Evolutionary conservation across 2,329 filamentous ascomycete species (phyloP), one percentile per base, ranked within the genome.

Genomic region (Thielaviopsis euricoi): DNA sequence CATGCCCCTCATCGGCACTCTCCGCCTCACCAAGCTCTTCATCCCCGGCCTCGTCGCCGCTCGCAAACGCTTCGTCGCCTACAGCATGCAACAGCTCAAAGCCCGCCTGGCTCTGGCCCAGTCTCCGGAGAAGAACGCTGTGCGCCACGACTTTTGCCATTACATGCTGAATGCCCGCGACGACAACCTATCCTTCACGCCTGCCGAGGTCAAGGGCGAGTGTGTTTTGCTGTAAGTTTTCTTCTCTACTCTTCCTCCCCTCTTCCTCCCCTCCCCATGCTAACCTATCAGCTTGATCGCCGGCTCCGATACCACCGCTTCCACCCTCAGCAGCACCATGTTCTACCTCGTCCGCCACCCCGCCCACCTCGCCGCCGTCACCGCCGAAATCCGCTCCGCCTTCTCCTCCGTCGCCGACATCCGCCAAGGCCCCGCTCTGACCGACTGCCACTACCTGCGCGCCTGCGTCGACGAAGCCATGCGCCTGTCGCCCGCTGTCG

Each of bases 121-220:
- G 62, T n/a, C n/a, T n/a, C n/a, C n/a, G n/a, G 80, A 79, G 62
- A 43, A 40, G 33, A 15, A 43, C 5, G 21, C 21, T 22, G 48
- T 13, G 48, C 82, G 84, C 37, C 81, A 83, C 58, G 85, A 88
- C 66, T 87, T 88, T 72, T 87, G 88, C 71, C 83, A 86, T 69
- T 82, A 87, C 67, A 76, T 89, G 12, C 76, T 88, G 60, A 83
- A 82, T 65, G 84, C 85, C 7, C 78, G 79, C 46, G 85, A 88
- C 63, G 83, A 83, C 0, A 83, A 83, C 56, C 74, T 78, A 59
- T 81, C 81, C 1, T 83, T 87, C 65, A 77, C 74, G 48, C 82
- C 75, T 2, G 76, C 78, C 0, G 84, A 87, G 65, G 77, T 87
- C 23, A 85, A 83, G 82, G 81, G 77, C 54, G 83, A 87, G 66